Conservation (phyloP, 225 moss, liverwort and hornwort genomes). For the Antitrichia curtipendula region DNA sequence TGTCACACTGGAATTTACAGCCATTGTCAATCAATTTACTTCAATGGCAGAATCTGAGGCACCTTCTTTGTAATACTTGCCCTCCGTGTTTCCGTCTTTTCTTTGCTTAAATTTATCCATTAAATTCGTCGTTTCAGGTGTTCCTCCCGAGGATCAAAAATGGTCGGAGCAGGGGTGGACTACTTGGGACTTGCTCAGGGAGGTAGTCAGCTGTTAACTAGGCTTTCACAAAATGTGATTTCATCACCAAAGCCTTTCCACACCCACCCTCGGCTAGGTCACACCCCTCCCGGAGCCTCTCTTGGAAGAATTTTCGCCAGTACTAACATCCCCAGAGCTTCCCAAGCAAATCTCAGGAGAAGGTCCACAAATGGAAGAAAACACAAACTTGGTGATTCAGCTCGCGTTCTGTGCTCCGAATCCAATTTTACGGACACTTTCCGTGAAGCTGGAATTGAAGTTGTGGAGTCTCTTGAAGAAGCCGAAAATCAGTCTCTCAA, state of each 20-base stretch:
- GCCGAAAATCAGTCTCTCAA: constrained; percentile 34
- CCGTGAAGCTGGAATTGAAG: constrained; percentile 28
- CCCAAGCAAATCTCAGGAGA: background rate
- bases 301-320: background rate
- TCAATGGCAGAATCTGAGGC: background rate
- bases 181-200: background rate
- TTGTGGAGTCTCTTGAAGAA: constrained; percentile 38
- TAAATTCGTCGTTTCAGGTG: background rate
- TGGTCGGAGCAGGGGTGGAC: constrained; percentile 13
- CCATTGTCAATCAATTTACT: background rate
- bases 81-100: background rate
- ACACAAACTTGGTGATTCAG: background rate
- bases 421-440: constrained; percentile 29
- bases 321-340: background rate
- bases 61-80: background rate
- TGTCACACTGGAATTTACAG: background rate
- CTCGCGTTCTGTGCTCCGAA: constrained; percentile 12
- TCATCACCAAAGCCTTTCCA: background rate
- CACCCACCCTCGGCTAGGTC: background rate
- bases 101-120: background rate
- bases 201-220: background rate
- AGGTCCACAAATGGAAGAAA: background rate
- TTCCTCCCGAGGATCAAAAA: background rate
- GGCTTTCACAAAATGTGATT: background rate
- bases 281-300: background rate